phyloP scores from a whole-genome alignment of 2,329 filamentous ascomycete genomes.

The Clonostachys byssicola region DNA sequence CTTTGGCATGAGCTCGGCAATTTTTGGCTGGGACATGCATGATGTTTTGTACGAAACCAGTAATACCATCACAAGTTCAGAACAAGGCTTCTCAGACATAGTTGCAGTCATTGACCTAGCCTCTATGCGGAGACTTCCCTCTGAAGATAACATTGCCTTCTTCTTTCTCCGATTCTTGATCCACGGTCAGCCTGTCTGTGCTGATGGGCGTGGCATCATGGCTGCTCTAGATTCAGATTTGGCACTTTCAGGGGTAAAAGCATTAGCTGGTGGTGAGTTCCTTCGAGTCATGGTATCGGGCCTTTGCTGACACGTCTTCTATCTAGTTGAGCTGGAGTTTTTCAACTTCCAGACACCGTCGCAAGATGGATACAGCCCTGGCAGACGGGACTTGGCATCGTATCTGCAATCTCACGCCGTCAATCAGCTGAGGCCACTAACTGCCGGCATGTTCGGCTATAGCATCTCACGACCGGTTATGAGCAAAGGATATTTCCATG shows the following conservation, averaged over 20 bases:
- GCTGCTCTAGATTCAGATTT: slow-evolving; percentile 57
- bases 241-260: slow-evolving; percentile 57
- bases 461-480: slow-evolving; percentile 71
- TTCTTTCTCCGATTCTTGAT: slow-evolving; percentile 73
- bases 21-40: slow-evolving; percentile 89
- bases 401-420: slow-evolving; percentile 65
- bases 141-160: slow-evolving; percentile 73
- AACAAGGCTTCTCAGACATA: slow-evolving; percentile 75
- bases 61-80: slow-evolving; percentile 73
- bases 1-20: slow-evolving; percentile 80
- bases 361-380: slow-evolving; percentile 22
- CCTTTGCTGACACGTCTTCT: neutral
- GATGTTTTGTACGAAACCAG: slow-evolving; percentile 75
- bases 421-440: slow-evolving; percentile 61
- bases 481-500: slow-evolving; percentile 80
- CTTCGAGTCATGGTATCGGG: slow-evolving; percentile 10
- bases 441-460: slow-evolving; percentile 82
- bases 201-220: slow-evolving; percentile 67
- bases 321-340: slow-evolving; percentile 76
- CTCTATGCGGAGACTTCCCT: slow-evolving; percentile 71
- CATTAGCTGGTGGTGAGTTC: slow-evolving; percentile 68
- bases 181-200: slow-evolving; percentile 64
- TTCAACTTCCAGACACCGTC: slow-evolving; percentile 28
- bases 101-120: slow-evolving; percentile 68
- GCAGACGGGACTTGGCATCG: slow-evolving; percentile 56